Percentiles rank a stretch among this genome's conserved stretches.
These are phyloP conservation scores for Suhomyces prunicola DNA, from an alignment of 805 yeast species.

Conservation along the genomic window DNA sequence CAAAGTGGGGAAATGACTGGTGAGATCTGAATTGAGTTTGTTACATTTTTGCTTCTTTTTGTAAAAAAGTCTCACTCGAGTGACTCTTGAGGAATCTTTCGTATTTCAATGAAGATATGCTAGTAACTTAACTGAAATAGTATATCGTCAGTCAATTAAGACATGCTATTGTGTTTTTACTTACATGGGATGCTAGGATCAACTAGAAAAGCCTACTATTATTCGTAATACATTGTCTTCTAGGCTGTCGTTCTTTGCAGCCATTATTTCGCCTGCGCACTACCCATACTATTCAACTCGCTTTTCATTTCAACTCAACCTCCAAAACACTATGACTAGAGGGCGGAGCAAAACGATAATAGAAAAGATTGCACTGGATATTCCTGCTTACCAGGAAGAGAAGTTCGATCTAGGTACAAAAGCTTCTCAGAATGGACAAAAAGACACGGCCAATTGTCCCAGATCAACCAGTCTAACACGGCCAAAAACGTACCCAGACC, in stretches of 20 bases:
- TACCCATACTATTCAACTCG: neutral
- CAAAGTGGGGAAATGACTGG: too few species aligned
- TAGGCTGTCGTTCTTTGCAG: neutral
- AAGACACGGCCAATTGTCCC: neutral
- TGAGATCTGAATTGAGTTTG: neutral
- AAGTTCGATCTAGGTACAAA: slow-evolving; percentile 12
- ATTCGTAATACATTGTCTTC: too few species aligned
- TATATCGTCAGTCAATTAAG: too few species aligned
- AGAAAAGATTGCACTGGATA: slow-evolving; percentile 54
- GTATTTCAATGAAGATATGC: too few species aligned
- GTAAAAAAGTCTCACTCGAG: too few species aligned
- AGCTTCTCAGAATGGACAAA: neutral
- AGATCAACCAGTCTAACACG: neutral
- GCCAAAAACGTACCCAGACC: neutral
- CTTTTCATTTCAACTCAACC: neutral
- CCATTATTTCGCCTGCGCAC: neutral
- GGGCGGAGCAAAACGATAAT: slow-evolving; percentile 62
- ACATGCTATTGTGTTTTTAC: too few species aligned
- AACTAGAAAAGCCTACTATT: too few species aligned
- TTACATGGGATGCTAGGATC: too few species aligned
- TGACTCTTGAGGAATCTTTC: too few species aligned
- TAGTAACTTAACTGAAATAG: too few species aligned
- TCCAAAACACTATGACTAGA: slow-evolving; percentile 30
- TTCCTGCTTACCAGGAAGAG: slow-evolving; percentile 26
- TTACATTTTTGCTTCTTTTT: neutral